These are phyloP conservation scores for Amborella trichopoda DNA, from an alignment of 164 flowering plant species.

Conservation along the genomic window DNA sequence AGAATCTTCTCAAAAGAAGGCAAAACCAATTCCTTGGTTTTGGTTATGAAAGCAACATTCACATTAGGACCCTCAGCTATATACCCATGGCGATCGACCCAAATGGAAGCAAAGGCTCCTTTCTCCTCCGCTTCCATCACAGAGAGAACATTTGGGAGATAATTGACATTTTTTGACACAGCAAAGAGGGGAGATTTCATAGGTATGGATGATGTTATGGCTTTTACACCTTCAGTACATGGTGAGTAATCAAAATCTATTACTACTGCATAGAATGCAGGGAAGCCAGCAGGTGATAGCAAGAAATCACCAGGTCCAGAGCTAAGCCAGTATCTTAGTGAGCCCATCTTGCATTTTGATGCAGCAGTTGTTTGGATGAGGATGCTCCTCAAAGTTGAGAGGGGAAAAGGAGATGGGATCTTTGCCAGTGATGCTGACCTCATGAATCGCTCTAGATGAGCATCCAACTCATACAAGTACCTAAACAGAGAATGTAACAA, in stretches of 20 bases:
- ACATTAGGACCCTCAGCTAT: conserved; percentile 88
- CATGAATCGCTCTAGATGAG: conserved; percentile 62
- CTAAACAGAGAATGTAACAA: too few species aligned
- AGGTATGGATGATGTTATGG: conserved; percentile 58
- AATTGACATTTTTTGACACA: conserved; percentile 79
- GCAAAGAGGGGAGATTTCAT: conserved; percentile 77
- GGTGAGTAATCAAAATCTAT: conserved; percentile 48
- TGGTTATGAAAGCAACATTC: conserved; percentile 68
- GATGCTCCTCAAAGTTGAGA: conserved; percentile 51
- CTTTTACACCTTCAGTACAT: conserved; percentile 68
- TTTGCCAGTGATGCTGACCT: conserved; percentile 66
- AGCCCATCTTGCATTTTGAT: conserved; percentile 58
- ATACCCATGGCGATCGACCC: conserved; percentile 79
- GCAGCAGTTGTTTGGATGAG: conserved; percentile 57
- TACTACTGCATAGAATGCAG: conserved; percentile 84
- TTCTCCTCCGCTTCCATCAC: conserved; percentile 76
- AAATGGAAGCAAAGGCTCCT: conserved; percentile 69
- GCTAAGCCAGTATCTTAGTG: conserved; percentile 77
- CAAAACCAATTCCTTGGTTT: conserved; percentile 57
- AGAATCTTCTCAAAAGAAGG: conserved; percentile 74
- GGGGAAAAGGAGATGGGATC: conserved; percentile 49
- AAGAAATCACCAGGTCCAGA: conserved; percentile 86
- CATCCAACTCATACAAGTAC: conserved; percentile 68
- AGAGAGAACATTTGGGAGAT: conserved; percentile 75
- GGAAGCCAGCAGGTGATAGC: conserved; percentile 62